Percentiles rank a stretch among this genome's conserved stretches.
These are phyloP conservation scores for Aspergillus heteromorphus DNA, from an alignment of 495 filamentous ascomycete species.

Conservation along the genomic window DNA sequence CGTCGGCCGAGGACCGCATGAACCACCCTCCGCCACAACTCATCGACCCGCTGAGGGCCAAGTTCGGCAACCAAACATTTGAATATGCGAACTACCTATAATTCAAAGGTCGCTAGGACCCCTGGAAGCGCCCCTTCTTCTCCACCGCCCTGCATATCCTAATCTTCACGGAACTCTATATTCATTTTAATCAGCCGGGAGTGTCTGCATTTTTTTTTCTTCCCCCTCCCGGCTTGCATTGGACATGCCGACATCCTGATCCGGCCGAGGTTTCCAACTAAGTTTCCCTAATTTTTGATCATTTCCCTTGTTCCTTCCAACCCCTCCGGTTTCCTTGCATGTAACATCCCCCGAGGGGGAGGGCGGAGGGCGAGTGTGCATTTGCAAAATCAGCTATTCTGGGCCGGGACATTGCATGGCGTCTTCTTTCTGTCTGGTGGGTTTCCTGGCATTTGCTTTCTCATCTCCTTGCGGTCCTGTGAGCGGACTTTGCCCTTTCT, in stretches of 20 bases:
- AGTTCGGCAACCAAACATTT: constrained; percentile 28
- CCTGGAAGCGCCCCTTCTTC: neutral
- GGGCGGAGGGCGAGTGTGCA: neutral
- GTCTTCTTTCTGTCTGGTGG: constrained; percentile 18
- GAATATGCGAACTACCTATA: constrained; percentile 34
- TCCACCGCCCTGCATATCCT: neutral
- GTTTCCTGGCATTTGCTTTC: neutral
- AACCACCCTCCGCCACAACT: constrained; percentile 20
- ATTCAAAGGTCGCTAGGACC: constrained; percentile 10
- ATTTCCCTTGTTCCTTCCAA: constrained; percentile 1
- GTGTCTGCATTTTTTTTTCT: neutral
- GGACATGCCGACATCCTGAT: neutral
- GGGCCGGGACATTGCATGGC: neutral
- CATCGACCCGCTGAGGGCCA: constrained; percentile 26
- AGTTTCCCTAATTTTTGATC: constrained; percentile 5
- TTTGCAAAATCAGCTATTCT: neutral
- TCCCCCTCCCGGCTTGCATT: constrained; percentile 3
- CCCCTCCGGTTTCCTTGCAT: neutral
- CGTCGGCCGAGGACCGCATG: constrained; percentile 23
- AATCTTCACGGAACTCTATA: neutral
- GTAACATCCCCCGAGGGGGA: neutral
- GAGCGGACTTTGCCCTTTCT: constrained; percentile 4
- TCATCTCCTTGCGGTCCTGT: neutral
- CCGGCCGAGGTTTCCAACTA: neutral
- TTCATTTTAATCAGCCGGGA: constrained; percentile 7